These are phyloP conservation scores for Didymella pomorum DNA, from an alignment of 2,329 filamentous ascomycete species.

Conservation along the genomic window DNA sequence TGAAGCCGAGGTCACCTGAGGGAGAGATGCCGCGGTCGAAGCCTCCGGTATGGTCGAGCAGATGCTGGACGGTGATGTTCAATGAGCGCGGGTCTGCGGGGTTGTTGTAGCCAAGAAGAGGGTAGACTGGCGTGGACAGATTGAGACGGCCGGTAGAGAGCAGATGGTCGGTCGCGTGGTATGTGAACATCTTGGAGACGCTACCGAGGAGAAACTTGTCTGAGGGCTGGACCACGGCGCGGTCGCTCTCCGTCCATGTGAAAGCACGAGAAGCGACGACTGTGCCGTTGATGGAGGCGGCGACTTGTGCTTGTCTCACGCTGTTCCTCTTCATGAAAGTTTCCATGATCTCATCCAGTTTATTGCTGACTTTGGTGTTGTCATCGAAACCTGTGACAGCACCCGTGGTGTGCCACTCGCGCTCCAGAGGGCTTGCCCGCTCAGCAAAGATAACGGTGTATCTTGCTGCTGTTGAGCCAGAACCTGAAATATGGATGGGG, in stretches of 20 bases:
- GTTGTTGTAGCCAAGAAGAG: slow-evolving; percentile 28
- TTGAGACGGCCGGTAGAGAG: slow-evolving; percentile 26
- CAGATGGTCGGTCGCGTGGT: slow-evolving; percentile 27
- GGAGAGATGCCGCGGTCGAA: slow-evolving; percentile 27
- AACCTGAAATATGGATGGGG: slow-evolving; percentile 27
- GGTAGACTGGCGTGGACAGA: slow-evolving; percentile 28
- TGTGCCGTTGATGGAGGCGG: slow-evolving; percentile 30
- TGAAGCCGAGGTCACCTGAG: slow-evolving; percentile 27
- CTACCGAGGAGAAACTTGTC: slow-evolving; percentile 38
- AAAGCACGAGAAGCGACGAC: slow-evolving; percentile 28
- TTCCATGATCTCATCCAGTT: slow-evolving; percentile 26
- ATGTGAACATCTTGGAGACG: slow-evolving; percentile 34
- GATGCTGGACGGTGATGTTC: slow-evolving; percentile 33
- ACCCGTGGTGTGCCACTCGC: slow-evolving; percentile 30
- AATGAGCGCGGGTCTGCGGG: slow-evolving; percentile 28
- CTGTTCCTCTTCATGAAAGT: slow-evolving; percentile 31
- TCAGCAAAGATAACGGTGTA: slow-evolving; percentile 36
- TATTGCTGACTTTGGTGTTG: slow-evolving; percentile 21
- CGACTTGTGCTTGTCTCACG: slow-evolving; percentile 36
- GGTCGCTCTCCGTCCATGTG: slow-evolving; percentile 35
- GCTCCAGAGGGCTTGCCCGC: slow-evolving; percentile 21
- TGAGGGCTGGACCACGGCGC: slow-evolving; percentile 23
- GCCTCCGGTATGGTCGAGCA: slow-evolving; percentile 32
- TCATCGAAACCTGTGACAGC: slow-evolving; percentile 30
- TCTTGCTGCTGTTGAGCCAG: slow-evolving; percentile 12